A percentile compares a stretch with the other conserved stretches of the same genome.
Evolutionary conservation across 805 yeast genomes (phyloP).

Genomic region (Grigorovia jiainica): DNA sequence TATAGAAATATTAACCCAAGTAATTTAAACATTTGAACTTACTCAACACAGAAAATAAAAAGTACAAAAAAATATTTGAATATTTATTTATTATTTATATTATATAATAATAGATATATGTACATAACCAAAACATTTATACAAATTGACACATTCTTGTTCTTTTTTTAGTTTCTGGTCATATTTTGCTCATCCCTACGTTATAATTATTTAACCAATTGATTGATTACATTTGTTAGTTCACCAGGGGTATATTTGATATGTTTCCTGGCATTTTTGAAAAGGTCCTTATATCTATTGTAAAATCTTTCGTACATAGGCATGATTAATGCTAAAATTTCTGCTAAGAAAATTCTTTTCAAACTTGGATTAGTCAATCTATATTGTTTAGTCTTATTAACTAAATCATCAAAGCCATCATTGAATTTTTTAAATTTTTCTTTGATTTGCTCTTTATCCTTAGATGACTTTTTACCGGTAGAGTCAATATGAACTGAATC

Average conservation of each 20-base stretch:
- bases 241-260: slow-evolving; percentile 29
- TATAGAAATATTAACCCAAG: no score
- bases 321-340: slow-evolving; percentile 58
- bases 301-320: slow-evolving; percentile 83
- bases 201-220: slow-evolving; percentile 14
- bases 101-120: no score
- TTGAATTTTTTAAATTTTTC: slow-evolving; percentile 80
- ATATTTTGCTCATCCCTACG: no score
- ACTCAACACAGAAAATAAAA: no score
- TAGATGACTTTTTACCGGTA: slow-evolving; percentile 45
- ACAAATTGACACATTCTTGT: no score
- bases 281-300: slow-evolving; percentile 42
- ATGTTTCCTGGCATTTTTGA: slow-evolving; percentile 30
- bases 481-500: slow-evolving; percentile 60
- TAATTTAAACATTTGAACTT: no score
- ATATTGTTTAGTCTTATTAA: slow-evolving; percentile 54
- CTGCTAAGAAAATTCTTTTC: slow-evolving; percentile 54
- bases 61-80: no score
- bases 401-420: slow-evolving; percentile 69
- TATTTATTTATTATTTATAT: no score
- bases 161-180: no score
- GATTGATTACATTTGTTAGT: slow-evolving; percentile 20
- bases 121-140: no score
- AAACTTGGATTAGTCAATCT: slow-evolving; percentile 58
- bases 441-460: slow-evolving; percentile 72